Conservation (phyloP, 2,329 filamentous ascomycete genomes). For the Ploettnerulaceae sp. region DNA sequence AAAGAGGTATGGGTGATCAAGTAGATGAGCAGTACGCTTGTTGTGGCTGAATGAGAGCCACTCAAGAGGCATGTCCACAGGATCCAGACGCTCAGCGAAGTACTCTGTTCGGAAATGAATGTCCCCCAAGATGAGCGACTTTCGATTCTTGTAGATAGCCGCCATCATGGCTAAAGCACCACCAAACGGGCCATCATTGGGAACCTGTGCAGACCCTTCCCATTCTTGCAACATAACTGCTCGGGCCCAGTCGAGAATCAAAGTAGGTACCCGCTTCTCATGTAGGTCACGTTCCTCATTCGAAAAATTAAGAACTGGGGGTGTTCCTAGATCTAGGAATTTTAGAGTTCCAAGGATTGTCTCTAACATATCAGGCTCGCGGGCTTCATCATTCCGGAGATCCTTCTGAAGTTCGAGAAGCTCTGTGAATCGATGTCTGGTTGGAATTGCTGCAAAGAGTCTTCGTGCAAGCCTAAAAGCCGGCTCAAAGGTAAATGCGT, state of each 20-base stretch:
- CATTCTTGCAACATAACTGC: constrained; percentile 74
- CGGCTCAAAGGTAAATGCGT: constrained; percentile 57
- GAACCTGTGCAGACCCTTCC: constrained; percentile 69
- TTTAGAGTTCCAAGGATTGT: constrained; percentile 35
- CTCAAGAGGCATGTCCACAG: constrained; percentile 66
- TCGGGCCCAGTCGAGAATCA: constrained; percentile 66
- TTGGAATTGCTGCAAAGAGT: constrained; percentile 50
- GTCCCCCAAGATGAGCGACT: constrained; percentile 59
- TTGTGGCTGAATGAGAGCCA: constrained; percentile 62
- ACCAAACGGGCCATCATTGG: constrained; percentile 66
- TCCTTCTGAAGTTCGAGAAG: constrained; percentile 28
- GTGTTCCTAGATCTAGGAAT: constrained; percentile 37
- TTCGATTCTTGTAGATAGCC: constrained; percentile 61
- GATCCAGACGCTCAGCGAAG: constrained; percentile 70
- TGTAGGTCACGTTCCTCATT: constrained; percentile 49
- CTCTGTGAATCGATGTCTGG: constrained; percentile 30
- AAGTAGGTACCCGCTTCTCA: constrained; percentile 51
- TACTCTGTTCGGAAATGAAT: constrained; percentile 71
- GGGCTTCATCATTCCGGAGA: constrained; percentile 20
- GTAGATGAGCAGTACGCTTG: constrained; percentile 63
- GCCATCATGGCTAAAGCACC: constrained; percentile 71
- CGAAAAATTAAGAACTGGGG: constrained; percentile 42
- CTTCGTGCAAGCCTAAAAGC: constrained; percentile 54
- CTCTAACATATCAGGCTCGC: constrained; percentile 25
- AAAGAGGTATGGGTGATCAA: constrained; percentile 80